These are phyloP conservation scores for Epichloe elymi DNA, from an alignment of 2,329 filamentous ascomycete species.

Conservation along the genomic window DNA sequence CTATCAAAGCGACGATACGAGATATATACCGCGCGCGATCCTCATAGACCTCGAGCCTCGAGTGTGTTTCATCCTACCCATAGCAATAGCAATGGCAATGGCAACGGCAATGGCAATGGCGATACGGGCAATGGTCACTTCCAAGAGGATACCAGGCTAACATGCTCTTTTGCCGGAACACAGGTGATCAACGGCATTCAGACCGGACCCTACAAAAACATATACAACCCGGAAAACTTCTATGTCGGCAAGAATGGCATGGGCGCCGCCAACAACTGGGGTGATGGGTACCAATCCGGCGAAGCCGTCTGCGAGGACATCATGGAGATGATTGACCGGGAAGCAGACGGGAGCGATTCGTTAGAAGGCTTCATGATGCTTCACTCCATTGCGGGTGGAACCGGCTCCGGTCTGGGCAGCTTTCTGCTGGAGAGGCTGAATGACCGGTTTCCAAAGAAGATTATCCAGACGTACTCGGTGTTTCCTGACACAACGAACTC, in stretches of 20 bases:
- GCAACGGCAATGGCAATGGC: no score
- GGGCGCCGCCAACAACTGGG: slow-evolving; percentile 97
- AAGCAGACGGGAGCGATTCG: slow-evolving; percentile 95
- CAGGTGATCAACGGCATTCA: slow-evolving; percentile 84
- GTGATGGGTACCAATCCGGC: slow-evolving; percentile 85
- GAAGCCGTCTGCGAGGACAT: slow-evolving; percentile 91
- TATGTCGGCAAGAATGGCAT: slow-evolving; percentile 89
- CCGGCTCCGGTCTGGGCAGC: slow-evolving; percentile 87
- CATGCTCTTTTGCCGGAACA: no score
- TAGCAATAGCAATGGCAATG: no score
- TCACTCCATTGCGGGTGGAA: slow-evolving; percentile 94
- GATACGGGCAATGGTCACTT: neutral
- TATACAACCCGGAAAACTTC: slow-evolving; percentile 99
- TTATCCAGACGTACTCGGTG: slow-evolving; percentile 97
- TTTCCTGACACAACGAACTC: slow-evolving; percentile 86
- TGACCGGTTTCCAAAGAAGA: slow-evolving; percentile 95
- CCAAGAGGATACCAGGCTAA: neutral
- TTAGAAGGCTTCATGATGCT: slow-evolving; percentile 98
- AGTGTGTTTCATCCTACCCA: slow-evolving; percentile 29
- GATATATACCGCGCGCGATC: slow-evolving; percentile 94
- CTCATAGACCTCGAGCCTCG: slow-evolving; percentile 89
- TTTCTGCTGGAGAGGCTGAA: slow-evolving; percentile 93
- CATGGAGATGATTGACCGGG: slow-evolving; percentile 98
- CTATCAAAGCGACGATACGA: slow-evolving; percentile 97
- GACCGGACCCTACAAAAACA: slow-evolving; percentile 88